Evolutionary conservation across 306 rosid genomes (phyloP), one percentile per base, ranked within the genome.

Genomic region (Macrotyloma uniflorum): DNA sequence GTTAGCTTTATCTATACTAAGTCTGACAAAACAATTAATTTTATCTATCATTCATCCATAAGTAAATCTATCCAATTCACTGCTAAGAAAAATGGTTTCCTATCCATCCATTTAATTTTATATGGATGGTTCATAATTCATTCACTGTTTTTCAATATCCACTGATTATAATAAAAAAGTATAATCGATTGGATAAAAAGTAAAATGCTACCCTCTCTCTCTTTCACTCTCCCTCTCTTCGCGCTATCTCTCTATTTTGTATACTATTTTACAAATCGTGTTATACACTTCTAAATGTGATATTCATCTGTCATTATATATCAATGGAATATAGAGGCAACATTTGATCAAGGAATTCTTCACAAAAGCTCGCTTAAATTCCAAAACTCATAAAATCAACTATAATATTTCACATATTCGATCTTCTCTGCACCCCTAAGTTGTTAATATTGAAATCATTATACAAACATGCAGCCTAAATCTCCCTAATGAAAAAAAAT

Each of bases 401-500:
- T 30, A 14, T 6, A 15, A 16, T n/a, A 26, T 23, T 53, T 26
- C 14, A 50, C 20, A 63, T 38, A 46, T 16, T n/a, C 51, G 8
- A 12, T 5, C 49, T 59, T 26, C 58, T n/a, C 57, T 42, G 45
- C n/a, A 26, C 5, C 18, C 50, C 22, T 61, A 26, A 55, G 19
- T 66, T 54, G 18, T 24, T 51, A 26, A 54, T 16, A 24, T 19
- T 24, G 10, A 62, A 47, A 23, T 19, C 16, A 45, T 43, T 61
- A 5, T 49, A 42, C 79, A 59, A 23, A 45, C 18, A 30, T 65
- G 24, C 70, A 55, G 22, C 70, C 62, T 66, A 54, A 14, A 74
- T 51, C 57, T 54, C 59, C 63, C 22, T 28, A 42, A 14, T 45
- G 58, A 51, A 38, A 22, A 15, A 30, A 45, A n/a, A n/a, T 33